A percentile compares a stretch with the other conserved stretches of the same genome.
Evolutionary conservation across 2,329 filamentous ascomycete species (phyloP).

Genomic region (Fragosphaeria purpurea): DNA sequence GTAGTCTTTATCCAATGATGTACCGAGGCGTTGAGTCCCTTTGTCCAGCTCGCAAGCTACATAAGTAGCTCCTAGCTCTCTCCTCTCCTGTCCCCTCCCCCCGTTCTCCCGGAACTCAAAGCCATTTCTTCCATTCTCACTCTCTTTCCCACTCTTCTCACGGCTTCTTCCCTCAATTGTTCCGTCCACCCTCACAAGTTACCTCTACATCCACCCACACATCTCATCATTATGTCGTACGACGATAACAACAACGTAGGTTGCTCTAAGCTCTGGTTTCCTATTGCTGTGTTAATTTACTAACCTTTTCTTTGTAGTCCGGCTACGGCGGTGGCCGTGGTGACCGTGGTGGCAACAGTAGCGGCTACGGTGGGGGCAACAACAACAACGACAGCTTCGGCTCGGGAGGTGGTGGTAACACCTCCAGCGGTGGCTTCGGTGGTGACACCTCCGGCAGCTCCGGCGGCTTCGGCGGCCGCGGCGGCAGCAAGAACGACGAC

Average conservation of each 20-base stretch:
- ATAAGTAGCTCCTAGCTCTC: constrained; percentile 3
- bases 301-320: background rate
- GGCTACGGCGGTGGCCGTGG: constrained; percentile 14
- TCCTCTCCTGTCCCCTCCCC: background rate
- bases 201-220: background rate
- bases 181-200: too few species aligned
- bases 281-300: too few species aligned
- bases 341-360: background rate
- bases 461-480: background rate
- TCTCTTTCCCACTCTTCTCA: too few species aligned
- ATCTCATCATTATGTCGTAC: background rate
- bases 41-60: background rate
- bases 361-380: constrained; percentile 9
- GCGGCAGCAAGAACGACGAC: constrained; percentile 5
- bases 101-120: background rate
- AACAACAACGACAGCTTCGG: constrained; percentile 11
- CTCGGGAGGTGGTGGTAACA: background rate
- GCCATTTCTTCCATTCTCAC: background rate
- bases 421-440: background rate
- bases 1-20: too few species aligned
- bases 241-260: background rate
- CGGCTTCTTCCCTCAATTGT: too few species aligned
- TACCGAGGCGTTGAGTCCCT: too few species aligned
- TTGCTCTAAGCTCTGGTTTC: constrained; percentile 1
- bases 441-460: background rate